Evolutionary conservation across 331 rosid species (phyloP).

Genomic region (Acacia pycnantha): DNA sequence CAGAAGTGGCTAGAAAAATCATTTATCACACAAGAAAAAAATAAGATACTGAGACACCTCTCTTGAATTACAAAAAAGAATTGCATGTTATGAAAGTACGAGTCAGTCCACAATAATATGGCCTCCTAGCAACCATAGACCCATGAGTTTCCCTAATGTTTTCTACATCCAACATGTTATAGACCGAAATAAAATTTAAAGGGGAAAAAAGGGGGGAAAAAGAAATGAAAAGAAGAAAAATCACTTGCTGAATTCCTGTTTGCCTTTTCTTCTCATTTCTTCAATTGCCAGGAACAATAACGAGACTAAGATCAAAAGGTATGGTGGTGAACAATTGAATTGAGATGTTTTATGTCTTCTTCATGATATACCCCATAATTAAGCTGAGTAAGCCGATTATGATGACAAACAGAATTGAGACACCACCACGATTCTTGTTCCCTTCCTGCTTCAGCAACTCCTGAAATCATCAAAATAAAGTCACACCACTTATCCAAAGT

Average conservation of each 20-base stretch:
- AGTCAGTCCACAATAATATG: slow-evolving; percentile 41
- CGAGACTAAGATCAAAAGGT: slow-evolving; percentile 37
- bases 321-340: slow-evolving; percentile 27
- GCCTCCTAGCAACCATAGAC: slow-evolving; percentile 42
- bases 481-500: neutral
- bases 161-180: slow-evolving; percentile 46
- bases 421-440: slow-evolving; percentile 51
- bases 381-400: slow-evolving; percentile 66
- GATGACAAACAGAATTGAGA: slow-evolving; percentile 58
- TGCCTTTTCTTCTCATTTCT: slow-evolving; percentile 47
- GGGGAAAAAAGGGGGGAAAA: too few species aligned
- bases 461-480: slow-evolving; percentile 42
- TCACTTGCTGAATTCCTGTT: slow-evolving; percentile 38
- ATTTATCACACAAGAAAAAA: slow-evolving; percentile 32
- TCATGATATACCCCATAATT: slow-evolving; percentile 73
- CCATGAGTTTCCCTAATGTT: slow-evolving; percentile 39
- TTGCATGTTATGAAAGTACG: slow-evolving; percentile 46
- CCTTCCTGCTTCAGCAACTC: slow-evolving; percentile 70
- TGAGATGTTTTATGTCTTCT: slow-evolving; percentile 47
- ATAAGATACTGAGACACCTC: neutral
- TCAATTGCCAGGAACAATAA: slow-evolving; percentile 37
- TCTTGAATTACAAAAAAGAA: slow-evolving; percentile 56
- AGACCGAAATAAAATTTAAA: neutral
- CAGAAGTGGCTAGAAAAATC: slow-evolving; percentile 36
- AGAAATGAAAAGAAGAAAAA: slow-evolving; percentile 21